Evolutionary conservation across 2,329 filamentous ascomycete genomes (phyloP).

Genomic region (Pyrenochaeta sp.): DNA sequence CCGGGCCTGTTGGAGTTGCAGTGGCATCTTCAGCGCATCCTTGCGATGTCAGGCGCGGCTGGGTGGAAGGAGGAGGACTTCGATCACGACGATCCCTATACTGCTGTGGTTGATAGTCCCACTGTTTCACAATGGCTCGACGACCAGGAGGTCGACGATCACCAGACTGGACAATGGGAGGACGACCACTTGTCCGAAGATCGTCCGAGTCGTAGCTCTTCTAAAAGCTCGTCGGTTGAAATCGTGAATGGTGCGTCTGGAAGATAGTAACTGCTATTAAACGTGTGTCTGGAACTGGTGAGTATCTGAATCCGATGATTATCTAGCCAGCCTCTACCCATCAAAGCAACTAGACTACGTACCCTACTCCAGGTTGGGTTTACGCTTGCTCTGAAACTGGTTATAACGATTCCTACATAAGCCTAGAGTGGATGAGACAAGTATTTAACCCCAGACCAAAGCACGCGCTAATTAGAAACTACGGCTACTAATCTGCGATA

Average conservation of each 20-base stretch:
- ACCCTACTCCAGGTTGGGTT: conserved; percentile 22
- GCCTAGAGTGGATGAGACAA: conserved; percentile 43
- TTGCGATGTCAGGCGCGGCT: conserved; percentile 26
- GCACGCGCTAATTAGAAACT: conserved; percentile 36
- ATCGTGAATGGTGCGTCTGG: conserved; percentile 16
- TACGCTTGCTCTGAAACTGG: conserved; percentile 19
- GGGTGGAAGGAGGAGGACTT: conserved; percentile 22
- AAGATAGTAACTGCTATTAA: conserved; percentile 19
- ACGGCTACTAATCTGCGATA: conserved; percentile 44
- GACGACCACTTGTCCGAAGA: conserved; percentile 4
- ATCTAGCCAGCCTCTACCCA: conserved; percentile 25
- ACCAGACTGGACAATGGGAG: too few relatives aligned
- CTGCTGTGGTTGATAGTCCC: conserved; percentile 1
- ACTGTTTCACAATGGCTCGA: conserved; percentile 13
- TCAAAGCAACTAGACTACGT: conserved; percentile 21
- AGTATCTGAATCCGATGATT: conserved; percentile 15
- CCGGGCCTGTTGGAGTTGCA: conserved; percentile 23
- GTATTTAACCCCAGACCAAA: conserved; percentile 48
- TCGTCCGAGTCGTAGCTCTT: conserved; percentile 9
- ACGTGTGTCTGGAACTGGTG: conserved; percentile 17
- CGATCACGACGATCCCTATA: conserved; percentile 11
- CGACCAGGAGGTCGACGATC: too few relatives aligned
- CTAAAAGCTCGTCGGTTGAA: conserved; percentile 9
- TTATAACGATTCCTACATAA: conserved; percentile 43
- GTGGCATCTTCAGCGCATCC: conserved; percentile 26